Conservation (phyloP, 1,284 basidiomycete genomes). For the Leccinum variabile region DNA sequence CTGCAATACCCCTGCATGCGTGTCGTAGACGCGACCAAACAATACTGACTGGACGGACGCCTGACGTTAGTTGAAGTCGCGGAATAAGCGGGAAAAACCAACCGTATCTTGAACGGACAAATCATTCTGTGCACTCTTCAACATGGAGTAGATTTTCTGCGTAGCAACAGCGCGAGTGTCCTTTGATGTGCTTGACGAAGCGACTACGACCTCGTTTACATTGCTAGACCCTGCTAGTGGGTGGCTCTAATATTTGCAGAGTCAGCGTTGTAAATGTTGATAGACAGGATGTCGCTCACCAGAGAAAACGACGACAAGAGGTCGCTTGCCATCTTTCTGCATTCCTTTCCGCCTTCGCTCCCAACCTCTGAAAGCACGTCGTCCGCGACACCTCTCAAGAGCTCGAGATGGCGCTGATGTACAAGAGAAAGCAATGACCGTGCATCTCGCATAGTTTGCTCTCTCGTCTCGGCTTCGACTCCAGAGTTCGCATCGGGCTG, state of each 20-base stretch:
- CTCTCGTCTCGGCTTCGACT: slow-evolving; percentile 13
- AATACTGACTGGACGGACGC: slow-evolving; percentile 53
- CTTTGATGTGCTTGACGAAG: slow-evolving; percentile 52
- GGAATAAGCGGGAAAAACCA: background rate
- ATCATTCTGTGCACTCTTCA: slow-evolving; percentile 26
- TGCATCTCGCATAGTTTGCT: slow-evolving; percentile 18
- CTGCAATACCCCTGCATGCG: slow-evolving; percentile 57
- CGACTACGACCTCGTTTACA: slow-evolving; percentile 50
- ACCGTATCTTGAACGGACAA: slow-evolving; percentile 39
- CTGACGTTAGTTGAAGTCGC: slow-evolving; percentile 31
- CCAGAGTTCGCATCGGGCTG: slow-evolving; percentile 12
- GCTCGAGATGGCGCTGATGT: slow-evolving; percentile 53
- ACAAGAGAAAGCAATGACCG: slow-evolving; percentile 42
- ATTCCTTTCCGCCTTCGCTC: slow-evolving; percentile 38
- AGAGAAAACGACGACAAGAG: slow-evolving; percentile 55
- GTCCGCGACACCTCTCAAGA: slow-evolving; percentile 45
- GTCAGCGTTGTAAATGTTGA: background rate
- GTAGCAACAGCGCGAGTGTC: slow-evolving; percentile 53
- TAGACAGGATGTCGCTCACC: slow-evolving; percentile 35
- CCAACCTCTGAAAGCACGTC: slow-evolving; percentile 35
- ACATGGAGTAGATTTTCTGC: slow-evolving; percentile 44
- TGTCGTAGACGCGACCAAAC: slow-evolving; percentile 66
- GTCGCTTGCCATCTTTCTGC: slow-evolving; percentile 47
- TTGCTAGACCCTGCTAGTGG: slow-evolving; percentile 33
- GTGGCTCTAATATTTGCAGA: slow-evolving; percentile 21